A percentile compares a stretch with the other conserved stretches of the same genome.
Evolutionary conservation across 179 eudicot genomes (phyloP).

Genomic region (Beta macrorhiza): DNA sequence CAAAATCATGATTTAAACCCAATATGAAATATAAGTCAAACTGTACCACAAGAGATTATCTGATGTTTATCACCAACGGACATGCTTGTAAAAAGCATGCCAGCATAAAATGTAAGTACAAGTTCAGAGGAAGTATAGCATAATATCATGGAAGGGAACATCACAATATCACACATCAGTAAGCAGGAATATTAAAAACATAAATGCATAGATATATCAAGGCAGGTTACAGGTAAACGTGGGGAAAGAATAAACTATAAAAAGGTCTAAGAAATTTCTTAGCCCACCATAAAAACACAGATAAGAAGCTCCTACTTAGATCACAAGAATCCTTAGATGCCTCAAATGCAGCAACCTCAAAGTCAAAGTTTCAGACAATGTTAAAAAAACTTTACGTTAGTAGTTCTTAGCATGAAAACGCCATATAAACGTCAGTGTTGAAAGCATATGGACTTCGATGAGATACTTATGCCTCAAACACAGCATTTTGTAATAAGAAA

Average conservation of each 20-base stretch:
- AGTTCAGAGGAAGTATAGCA: background rate
- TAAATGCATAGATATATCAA: background rate
- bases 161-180: background rate
- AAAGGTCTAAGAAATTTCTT: background rate
- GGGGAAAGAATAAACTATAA: background rate
- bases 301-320: background rate
- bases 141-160: background rate
- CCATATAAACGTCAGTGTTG: background rate
- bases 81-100: background rate
- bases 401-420: background rate
- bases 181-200: background rate
- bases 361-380: background rate
- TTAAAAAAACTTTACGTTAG: background rate
- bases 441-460: background rate
- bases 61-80: background rate
- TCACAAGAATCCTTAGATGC: background rate
- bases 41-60: background rate
- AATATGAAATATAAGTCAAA: slow-evolving; percentile 12
- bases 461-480: background rate
- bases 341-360: background rate
- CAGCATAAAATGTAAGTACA: background rate
- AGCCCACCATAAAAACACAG: background rate
- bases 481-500: background rate
- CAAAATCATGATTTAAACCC: slow-evolving; percentile 23
- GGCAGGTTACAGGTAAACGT: background rate